Evolutionary conservation across 768 basidiomycete genomes (phyloP).

Genomic region (Xerocomellus intermedius): DNA sequence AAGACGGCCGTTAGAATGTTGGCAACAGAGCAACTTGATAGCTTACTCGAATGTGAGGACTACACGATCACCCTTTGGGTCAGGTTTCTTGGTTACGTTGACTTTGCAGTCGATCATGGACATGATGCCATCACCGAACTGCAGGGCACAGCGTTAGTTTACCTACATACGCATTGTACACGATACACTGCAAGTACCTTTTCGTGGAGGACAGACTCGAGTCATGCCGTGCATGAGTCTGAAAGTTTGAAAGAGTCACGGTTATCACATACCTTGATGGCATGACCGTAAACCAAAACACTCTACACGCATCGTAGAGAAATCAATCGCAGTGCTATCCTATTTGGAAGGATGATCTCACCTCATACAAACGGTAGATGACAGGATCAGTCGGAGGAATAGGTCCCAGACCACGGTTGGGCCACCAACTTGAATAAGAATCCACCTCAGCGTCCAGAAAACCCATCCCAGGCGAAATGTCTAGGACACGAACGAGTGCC

Average conservation of each 20-base stretch:
- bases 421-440: slow-evolving; percentile 63
- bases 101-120: slow-evolving; percentile 85
- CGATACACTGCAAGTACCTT: slow-evolving; percentile 41
- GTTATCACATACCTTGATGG: slow-evolving; percentile 61
- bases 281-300: slow-evolving; percentile 73
- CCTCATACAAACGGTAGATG: slow-evolving; percentile 81
- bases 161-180: background rate
- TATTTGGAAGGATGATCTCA: slow-evolving; percentile 23
- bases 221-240: slow-evolving; percentile 1
- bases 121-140: slow-evolving; percentile 90
- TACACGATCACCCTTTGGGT: slow-evolving; percentile 80
- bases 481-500: slow-evolving; percentile 51
- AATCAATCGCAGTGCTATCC: background rate
- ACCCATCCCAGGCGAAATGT: too few relatives aligned
- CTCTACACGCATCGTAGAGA: slow-evolving; percentile 38
- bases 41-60: slow-evolving; percentile 78
- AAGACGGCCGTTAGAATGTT: slow-evolving; percentile 1
- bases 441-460: too few relatives aligned
- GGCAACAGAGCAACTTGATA: background rate
- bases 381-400: slow-evolving; percentile 77
- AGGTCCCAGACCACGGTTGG: slow-evolving; percentile 65
- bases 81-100: slow-evolving; percentile 61
- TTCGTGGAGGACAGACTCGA: slow-evolving; percentile 71
- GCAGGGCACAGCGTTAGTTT: background rate
- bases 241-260: background rate